Conservation (phyloP, 2,329 filamentous ascomycete species). For the Penicillium oxalicum region DNA sequence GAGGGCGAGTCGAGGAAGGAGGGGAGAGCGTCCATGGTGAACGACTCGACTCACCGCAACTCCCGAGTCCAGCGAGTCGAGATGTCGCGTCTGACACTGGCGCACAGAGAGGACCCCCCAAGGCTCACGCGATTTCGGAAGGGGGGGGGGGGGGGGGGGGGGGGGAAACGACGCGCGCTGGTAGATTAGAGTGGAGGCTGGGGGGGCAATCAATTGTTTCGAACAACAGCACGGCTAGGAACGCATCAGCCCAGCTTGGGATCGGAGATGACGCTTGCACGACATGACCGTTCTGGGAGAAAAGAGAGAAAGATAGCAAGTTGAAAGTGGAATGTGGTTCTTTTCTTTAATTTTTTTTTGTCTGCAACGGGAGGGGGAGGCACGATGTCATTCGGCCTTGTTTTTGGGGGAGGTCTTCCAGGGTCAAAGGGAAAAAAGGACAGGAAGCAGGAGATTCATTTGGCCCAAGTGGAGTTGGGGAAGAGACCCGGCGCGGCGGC, state of each 20-base stretch:
- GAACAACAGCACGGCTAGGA: constrained; percentile 1
- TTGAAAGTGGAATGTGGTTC: too few species aligned
- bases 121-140: background rate
- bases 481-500: constrained; percentile 17
- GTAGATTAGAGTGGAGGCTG: too few species aligned
- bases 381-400: constrained; percentile 13
- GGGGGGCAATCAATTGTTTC: background rate
- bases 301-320: background rate
- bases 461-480: constrained; percentile 16
- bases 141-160: too few species aligned
- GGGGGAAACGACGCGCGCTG: too few species aligned
- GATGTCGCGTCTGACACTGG: constrained; percentile 5
- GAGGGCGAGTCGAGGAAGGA: constrained; percentile 9
- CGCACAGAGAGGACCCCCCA: background rate
- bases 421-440: too few species aligned
- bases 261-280: constrained; percentile 25
- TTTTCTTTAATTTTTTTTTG: too few species aligned
- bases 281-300: constrained; percentile 21
- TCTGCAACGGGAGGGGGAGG: background rate
- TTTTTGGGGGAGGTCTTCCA: constrained; percentile 8
- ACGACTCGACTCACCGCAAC: constrained; percentile 12
- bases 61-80: constrained; percentile 10
- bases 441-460: too few species aligned
- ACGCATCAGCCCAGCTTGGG: constrained; percentile 21
- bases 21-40: constrained; percentile 19